phyloP scores from a whole-genome alignment of 2,329 filamentous ascomycete genomes.

The Fusarium anguioides region DNA sequence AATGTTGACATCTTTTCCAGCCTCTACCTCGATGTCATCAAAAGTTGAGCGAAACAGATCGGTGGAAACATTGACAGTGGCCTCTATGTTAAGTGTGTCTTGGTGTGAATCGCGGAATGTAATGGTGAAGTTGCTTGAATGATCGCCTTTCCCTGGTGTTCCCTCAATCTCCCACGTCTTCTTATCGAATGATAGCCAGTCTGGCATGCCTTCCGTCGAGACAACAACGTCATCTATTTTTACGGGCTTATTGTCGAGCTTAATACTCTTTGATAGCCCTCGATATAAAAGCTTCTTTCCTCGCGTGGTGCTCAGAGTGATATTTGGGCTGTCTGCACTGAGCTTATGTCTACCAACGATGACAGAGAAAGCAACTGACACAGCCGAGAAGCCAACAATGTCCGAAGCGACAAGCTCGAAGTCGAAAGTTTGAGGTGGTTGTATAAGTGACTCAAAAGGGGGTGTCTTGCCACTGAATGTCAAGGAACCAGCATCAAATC shows the following conservation, averaged over 20 bases:
- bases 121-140: constrained; percentile 71
- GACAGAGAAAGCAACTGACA: constrained; percentile 74
- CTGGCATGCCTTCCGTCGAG: constrained; percentile 64
- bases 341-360: constrained; percentile 78
- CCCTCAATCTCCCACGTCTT: constrained; percentile 72
- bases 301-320: constrained; percentile 67
- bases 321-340: constrained; percentile 67
- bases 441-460: constrained; percentile 68
- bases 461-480: constrained; percentile 79
- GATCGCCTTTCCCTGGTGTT: constrained; percentile 67
- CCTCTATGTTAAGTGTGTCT: constrained; percentile 67
- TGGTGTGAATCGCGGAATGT: constrained; percentile 68
- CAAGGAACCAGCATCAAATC: constrained; percentile 73
- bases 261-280: constrained; percentile 62
- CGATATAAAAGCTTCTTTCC: constrained; percentile 65
- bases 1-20: constrained; percentile 57
- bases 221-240: constrained; percentile 63
- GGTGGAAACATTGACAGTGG: constrained; percentile 54
- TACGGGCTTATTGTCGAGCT: constrained; percentile 67
- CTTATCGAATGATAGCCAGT: constrained; percentile 76
- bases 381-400: constrained; percentile 78
- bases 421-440: constrained; percentile 77
- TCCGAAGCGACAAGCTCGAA: constrained; percentile 83
- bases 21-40: constrained; percentile 53
- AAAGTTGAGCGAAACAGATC: constrained; percentile 55